Conservation (phyloP, 1,139 yeast species). For the Arxiozyma slooffiae region DNA sequence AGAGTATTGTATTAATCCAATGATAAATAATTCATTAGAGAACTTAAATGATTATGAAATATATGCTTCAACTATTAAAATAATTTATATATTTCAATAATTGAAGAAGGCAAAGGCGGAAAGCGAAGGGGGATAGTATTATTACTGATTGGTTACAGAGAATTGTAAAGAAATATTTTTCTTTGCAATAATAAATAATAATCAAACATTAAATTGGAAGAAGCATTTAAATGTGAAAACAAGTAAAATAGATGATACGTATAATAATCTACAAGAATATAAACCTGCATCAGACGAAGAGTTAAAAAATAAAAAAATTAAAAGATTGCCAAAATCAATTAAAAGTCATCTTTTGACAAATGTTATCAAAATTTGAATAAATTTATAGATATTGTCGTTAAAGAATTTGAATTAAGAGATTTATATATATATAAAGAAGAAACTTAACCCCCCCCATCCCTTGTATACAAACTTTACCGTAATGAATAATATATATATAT, state of each 20-base stretch:
- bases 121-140: slow-evolving; percentile 58
- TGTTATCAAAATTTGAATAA: no score
- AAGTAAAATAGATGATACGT: neutral
- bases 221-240: neutral
- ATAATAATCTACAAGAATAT: neutral
- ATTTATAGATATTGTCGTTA: neutral
- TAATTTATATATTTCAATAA: slow-evolving; percentile 41
- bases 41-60: slow-evolving; percentile 36
- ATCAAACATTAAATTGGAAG: neutral
- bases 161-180: slow-evolving; percentile 27
- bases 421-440: no score
- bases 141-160: slow-evolving; percentile 43
- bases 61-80: slow-evolving; percentile 24
- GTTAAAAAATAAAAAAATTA: neutral
- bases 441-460: neutral
- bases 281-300: neutral
- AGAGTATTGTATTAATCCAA: slow-evolving; percentile 52
- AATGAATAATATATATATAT: no score
- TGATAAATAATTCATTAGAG: slow-evolving; percentile 14
- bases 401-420: neutral
- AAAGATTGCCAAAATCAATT: neutral
- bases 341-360: neutral
- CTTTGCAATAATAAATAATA: neutral
- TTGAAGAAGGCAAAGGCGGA: slow-evolving; percentile 69
- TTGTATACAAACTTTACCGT: no score